Base-by-base conservation (phyloP, 225 moss, liverwort and hornwort genomes). In the Neckera pumila region DNA sequence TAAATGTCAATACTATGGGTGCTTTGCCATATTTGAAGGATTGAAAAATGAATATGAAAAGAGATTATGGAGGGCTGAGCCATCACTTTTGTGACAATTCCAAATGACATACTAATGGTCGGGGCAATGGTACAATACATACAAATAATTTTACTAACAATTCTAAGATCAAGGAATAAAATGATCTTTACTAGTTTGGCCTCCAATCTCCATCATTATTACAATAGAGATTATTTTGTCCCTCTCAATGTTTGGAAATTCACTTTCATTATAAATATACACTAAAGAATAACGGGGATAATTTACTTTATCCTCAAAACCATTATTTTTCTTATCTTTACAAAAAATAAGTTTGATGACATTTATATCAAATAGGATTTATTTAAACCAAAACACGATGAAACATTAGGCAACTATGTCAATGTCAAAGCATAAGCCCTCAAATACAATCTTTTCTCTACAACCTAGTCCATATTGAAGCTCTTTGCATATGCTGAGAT, bases 251-350 rank as follows among this genome's bases (percentile, higher is more conserved):
- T 11, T 67, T 22, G 23, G 13, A 13, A 69, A 38, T 40, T n/a
- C 1, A 1, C 3, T 40, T 69, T n/a, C 12, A 4, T 69, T 38
- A 14, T 22, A 38, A 69, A 69, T 69, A 4, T 7, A 21, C 23
- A 69, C 7, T 40, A 13, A 36, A 1, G 13, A 12, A 23, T 7
- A 13, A 38, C 0, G 3, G 12, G 7, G 2, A 1, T 38, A 21
- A 67, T 7, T 38, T 38, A 22, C 3, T 12, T 67, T 67, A 22
- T 1, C 12, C 12, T 67, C 38, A 67, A 67, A 67, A 20, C 12
- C 36, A n/a, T 38, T 22, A 12, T n/a, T 67, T 67, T 67, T 6
- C 1, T 36, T 28, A 18, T 3, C 18, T 36, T 62, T n/a, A n/a
- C 14, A 14, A 30, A 62, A 62, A 62, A 10, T n/a, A 33, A 10